These are phyloP conservation scores for Camelina neglecta DNA, from an alignment of 345 rosid species.

Conservation along the genomic window DNA sequence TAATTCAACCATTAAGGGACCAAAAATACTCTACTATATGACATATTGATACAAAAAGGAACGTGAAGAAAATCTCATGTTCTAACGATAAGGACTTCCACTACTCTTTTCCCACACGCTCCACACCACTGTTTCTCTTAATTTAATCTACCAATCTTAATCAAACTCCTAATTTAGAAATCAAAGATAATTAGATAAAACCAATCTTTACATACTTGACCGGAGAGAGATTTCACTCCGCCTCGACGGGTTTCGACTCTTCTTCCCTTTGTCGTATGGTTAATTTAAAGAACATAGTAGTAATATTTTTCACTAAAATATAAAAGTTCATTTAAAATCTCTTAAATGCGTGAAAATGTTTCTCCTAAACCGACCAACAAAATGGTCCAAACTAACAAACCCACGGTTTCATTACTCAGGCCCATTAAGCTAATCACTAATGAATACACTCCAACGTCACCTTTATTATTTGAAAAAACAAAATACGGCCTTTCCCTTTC, in stretches of 20 bases:
- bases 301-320: too few species aligned
- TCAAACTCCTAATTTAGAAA: background rate
- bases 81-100: conserved; percentile 39
- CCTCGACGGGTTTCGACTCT: background rate
- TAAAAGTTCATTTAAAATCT: too few species aligned
- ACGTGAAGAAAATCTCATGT: conserved; percentile 19
- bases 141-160: background rate
- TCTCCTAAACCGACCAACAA: background rate
- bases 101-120: conserved; percentile 22
- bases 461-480: background rate
- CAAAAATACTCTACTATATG: background rate
- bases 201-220: background rate
- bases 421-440: conserved; percentile 27
- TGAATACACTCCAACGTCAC: conserved; percentile 19
- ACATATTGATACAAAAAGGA: conserved; percentile 31
- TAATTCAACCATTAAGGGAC: conserved; percentile 34
- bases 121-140: background rate
- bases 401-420: conserved; percentile 10
- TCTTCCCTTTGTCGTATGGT: too few species aligned
- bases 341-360: background rate
- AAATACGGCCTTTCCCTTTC: conserved; percentile 18
- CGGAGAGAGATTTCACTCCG: too few species aligned
- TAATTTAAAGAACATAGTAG: too few species aligned
- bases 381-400: background rate
- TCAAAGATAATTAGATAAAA: background rate